A percentile compares a stretch with the other conserved stretches of the same genome.
Evolutionary conservation across 345 rosid species (phyloP).

Genomic region (Syzygium aqueum): DNA sequence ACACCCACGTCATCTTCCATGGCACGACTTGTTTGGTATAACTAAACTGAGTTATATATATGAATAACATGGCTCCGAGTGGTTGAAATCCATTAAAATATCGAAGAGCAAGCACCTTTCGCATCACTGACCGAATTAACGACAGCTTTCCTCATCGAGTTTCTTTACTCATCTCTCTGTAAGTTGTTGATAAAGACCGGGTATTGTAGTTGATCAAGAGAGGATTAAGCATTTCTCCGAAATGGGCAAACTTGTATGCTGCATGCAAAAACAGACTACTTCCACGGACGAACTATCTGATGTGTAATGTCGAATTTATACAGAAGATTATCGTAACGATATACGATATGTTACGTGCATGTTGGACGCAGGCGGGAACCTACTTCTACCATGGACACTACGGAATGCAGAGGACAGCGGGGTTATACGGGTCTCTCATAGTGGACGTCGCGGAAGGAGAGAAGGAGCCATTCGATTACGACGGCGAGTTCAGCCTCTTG

Average conservation of each 20-base stretch:
- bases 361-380: slow-evolving; percentile 55
- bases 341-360: not conserved
- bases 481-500: slow-evolving; percentile 48
- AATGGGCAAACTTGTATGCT: not conserved
- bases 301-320: not conserved
- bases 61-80: not conserved
- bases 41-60: not conserved
- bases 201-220: not conserved
- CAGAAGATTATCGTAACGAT: not conserved
- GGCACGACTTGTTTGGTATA: not conserved
- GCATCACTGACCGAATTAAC: not conserved
- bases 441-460: slow-evolving; percentile 42
- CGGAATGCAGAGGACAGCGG: slow-evolving; percentile 89
- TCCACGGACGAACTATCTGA: not conserved
- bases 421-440: slow-evolving; percentile 59
- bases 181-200: no score
- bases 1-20: not conserved
- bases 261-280: not conserved
- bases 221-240: not conserved
- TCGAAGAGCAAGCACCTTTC: not conserved
- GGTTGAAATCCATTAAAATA: not conserved
- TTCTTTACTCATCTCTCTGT: not conserved
- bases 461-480: slow-evolving; percentile 58
- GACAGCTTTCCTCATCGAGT: not conserved
- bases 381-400: slow-evolving; percentile 79